Base-by-base conservation (phyloP, 345 rosid species). In the Noccaea bulbosa region DNA sequence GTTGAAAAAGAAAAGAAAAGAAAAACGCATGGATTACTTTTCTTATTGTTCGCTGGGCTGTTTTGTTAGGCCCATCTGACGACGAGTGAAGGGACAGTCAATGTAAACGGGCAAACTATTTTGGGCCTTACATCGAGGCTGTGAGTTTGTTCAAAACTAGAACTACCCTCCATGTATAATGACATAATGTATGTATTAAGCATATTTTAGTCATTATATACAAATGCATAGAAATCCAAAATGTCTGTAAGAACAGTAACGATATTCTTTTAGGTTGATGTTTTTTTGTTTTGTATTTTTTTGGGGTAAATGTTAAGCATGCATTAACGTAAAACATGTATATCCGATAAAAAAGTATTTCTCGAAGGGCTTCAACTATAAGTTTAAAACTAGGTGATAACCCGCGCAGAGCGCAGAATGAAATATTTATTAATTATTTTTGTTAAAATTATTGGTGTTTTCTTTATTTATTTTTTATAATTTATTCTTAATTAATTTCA, bases 121-220 rank as follows among this genome's bases (percentile, higher is more conserved):
- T 17, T 39, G 53, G 67, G 67, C 67, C 67, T 45, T 45, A 2
- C 9, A 44, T 41, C 11, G 44, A 10, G 9, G 62, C 30, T 56
- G 8, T 38, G 14, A 54, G 15, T 8, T 33, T 54, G 40, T 33
- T 39, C 22, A 9, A 14, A 8, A 27, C 30, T 6, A 37, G 10
- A 56, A 16, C 30, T 37, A 35, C 27, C 8, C 12, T 15, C 33
- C 50, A 14, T 20, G 22, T 20, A 20, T 20, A 17, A 0, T 0
- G 0, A 17, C 1, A 20, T 20, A 20, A 20, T 20, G 22, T 20
- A 20, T 20, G 22, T 20, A 20, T 20, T 20, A 20, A 20, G 22
- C 22, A 3, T 16, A 15, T 2, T 53, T 47, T 51, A 5, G 6
- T 10, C 7, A 11, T 51, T 35, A 51, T 11, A 27, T 27, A 11